These are phyloP conservation scores for Gossypium davidsonii DNA, from an alignment of 441 rosid species.

Conservation along the genomic window DNA sequence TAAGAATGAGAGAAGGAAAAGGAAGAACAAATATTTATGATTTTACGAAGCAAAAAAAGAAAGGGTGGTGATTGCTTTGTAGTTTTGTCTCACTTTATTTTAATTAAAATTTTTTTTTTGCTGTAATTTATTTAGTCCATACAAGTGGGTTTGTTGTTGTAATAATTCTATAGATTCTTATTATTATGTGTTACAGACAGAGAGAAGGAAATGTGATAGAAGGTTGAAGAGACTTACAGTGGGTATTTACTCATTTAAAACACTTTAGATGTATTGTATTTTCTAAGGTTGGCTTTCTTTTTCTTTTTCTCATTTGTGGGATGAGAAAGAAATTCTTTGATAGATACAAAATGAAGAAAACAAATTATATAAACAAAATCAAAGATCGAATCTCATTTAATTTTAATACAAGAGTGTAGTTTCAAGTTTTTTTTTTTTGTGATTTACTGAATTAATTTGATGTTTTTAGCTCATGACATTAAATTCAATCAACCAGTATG, in stretches of 20 bases:
- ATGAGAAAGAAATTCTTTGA: neutral
- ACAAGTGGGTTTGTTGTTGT: neutral
- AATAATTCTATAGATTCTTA: neutral
- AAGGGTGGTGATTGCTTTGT: constrained; percentile 12
- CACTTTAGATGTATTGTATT: neutral
- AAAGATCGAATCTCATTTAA: too few species aligned
- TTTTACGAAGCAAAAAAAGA: too few species aligned
- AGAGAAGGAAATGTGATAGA: neutral
- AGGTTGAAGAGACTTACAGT: neutral
- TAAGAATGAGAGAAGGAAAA: neutral
- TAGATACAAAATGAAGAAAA: too few species aligned
- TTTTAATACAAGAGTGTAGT: too few species aligned
- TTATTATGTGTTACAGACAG: neutral
- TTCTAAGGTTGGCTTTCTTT: neutral
- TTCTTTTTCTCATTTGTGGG: neutral
- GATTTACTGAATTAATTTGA: too few species aligned
- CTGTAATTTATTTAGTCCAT: neutral
- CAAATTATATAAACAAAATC: too few species aligned
- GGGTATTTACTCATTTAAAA: neutral
- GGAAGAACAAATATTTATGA: too few species aligned
- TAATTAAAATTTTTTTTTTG: neutral
- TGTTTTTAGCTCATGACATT: too few species aligned
- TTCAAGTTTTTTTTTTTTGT: too few species aligned
- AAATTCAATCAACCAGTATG: too few species aligned
- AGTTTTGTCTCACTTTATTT: constrained; percentile 12